Base-by-base conservation (phyloP, 169 alveolate species). In the Plasmodium berghei region DNA sequence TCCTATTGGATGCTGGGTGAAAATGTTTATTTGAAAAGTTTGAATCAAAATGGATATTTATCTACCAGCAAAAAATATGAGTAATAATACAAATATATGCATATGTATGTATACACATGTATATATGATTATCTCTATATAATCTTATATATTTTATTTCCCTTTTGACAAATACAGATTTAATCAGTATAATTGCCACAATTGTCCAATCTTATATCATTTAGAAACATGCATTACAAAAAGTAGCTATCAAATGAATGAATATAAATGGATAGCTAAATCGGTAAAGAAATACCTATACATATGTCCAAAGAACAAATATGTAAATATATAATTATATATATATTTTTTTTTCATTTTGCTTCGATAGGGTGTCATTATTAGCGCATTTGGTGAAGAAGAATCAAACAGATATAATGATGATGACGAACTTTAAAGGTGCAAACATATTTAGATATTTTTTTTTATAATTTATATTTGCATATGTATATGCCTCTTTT, bases 61-160 rank as follows among this genome's bases (percentile, higher is more conserved):
- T 77, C 89, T 6, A 64, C 89, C 2, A 77, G 80, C 80, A 77
- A 77, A 64, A 77, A 70, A 14, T 77, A 77, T 52, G 89, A 77
- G 89, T 77, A 77, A 62, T 28, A n/a, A 49, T 49, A 12, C 59
- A 16, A 0, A 62, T 24, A 2, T 2, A 18, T 24, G 20, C 2
- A 9, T 62, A 26, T 5, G 40, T 0, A 66, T 66, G 40, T 16
- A 42, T 40, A 16, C 28, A 1, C 16, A 3, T 42, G 45, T 26
- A 66, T 22, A 66, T 58, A 20, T 22, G 0, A 2, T 5, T 20
- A 0, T 9, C 20, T 58, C 2, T 42, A 26, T 42, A 16, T 42
- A n/a, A 9, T 40, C 10, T 18, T 12, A 9, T 62, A 9, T 24
- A 26, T 20, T 9, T 62, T 3, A 42, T 45, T 20, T 22, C 9